Percentiles rank a stretch among this genome's conserved stretches.
These are phyloP conservation scores for Pseudonitzschia pungens DNA, from an alignment of 108 stramenopile genomes.

Conservation along the genomic window DNA sequence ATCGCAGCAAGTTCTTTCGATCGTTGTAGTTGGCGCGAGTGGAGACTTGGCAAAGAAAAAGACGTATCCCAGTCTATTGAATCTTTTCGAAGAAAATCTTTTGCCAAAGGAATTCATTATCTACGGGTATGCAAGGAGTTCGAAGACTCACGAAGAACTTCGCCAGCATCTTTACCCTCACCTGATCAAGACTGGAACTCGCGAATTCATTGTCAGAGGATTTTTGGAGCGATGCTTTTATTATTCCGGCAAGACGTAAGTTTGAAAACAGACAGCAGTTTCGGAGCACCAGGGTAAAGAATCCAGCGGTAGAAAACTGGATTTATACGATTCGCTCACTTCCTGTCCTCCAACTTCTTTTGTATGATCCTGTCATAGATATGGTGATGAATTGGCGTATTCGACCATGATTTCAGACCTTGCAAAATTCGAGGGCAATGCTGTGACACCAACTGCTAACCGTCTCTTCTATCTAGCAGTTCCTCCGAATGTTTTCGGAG, in stretches of 20 bases:
- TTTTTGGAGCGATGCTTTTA: conserved; percentile 87
- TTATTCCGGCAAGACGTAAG: conserved; percentile 54
- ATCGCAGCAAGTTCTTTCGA: conserved; percentile 48
- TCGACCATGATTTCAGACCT: conserved; percentile 43
- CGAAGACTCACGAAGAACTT: conserved; percentile 70
- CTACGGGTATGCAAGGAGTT: conserved; percentile 90
- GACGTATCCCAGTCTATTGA: conserved; percentile 92
- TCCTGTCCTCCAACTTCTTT: not conserved
- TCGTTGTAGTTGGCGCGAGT: conserved; percentile 86
- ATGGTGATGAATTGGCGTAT: conserved; percentile 84
- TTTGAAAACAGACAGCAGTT: not conserved
- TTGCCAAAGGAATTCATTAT: conserved; percentile 68
- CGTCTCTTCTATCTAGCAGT: conserved; percentile 95
- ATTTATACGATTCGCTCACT: not conserved
- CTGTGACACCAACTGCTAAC: conserved; percentile 31
- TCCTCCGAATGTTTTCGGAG: conserved; percentile 93
- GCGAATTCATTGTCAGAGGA: conserved; percentile 50
- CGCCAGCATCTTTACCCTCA: conserved; percentile 75
- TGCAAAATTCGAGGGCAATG: conserved; percentile 18
- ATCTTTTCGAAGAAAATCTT: conserved; percentile 76
- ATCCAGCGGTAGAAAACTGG: not conserved
- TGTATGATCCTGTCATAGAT: conserved; percentile 18
- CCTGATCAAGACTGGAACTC: conserved; percentile 39
- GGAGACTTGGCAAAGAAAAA: conserved; percentile 99
- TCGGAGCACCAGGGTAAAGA: not conserved